Base-by-base conservation (phyloP, 2,329 filamentous ascomycete species). In the Paraconiothyrium sp. region DNA sequence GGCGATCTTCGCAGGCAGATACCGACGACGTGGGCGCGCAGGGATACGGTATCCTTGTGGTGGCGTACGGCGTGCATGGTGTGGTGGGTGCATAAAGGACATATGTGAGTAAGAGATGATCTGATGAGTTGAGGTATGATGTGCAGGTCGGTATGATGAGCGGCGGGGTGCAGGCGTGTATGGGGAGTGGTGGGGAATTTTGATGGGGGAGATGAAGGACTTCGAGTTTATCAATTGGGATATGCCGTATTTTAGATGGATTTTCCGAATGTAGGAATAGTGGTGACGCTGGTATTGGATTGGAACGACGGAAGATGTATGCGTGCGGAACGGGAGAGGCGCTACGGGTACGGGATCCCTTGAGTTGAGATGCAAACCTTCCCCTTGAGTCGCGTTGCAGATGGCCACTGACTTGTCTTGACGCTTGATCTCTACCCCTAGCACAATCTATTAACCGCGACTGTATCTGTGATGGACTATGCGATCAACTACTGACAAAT, bases 121-220 rank as follows among this genome's bases (percentile, higher is more conserved):
- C 32, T 37, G 49, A 20, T 20, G 22, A 10, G 34, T 27, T 41
- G 49, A 4, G n/a, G 22, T 52, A 52, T 48, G 46, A 48, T 48
- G 46, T 48, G 46, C 46, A 48, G 46, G 27, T 4, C 27, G 27
- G 27, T 30, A 30, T 30, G 27, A 22, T 32, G 20, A n/a, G 22
- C 11, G 44, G 44, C 11, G 20, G 7, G 44, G 11, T 48, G 46
- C 46, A 24, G 46, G 46, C n/a, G 13, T 14, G 30, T 32, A 24
- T 11, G 46, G 46, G 46, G 46, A 32, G 46, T 48, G 46, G 46
- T 32, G 46, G 46, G 9, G 44, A 47, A 13, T 22, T 14, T 47
- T 22, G 20, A 2, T 8, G 22, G 30, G 46, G 46, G 46, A 48
- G 30, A 48, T 48, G 46, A 48, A 48, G 46, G 46, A 48, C 46